Conservation (phyloP, 2,329 filamentous ascomycete species). For the Phyllosticta paracitricarpa region DNA sequence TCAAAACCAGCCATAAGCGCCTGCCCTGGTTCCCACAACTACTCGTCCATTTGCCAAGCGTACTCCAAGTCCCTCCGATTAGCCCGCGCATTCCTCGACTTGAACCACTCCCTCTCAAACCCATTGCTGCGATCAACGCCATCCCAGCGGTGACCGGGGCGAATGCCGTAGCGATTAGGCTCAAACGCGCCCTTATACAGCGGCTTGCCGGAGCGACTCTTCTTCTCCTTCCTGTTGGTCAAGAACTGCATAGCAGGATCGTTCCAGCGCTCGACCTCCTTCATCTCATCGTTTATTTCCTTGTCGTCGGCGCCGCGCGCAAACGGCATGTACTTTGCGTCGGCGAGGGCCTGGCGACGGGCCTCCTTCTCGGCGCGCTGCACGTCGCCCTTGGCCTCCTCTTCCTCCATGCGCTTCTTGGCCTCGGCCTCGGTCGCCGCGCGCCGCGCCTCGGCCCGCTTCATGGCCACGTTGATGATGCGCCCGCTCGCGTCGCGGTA, state of each 20-base stretch:
- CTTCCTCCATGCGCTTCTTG: conserved; percentile 55
- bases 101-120: conserved; percentile 89
- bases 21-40: not conserved
- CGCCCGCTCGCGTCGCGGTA: conserved; percentile 91
- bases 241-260: conserved; percentile 73
- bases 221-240: conserved; percentile 38
- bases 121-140: conserved; percentile 90
- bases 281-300: conserved; percentile 75
- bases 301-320: conserved; percentile 75
- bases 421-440: conserved; percentile 62
- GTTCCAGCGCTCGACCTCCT: conserved; percentile 72
- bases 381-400: conserved; percentile 73
- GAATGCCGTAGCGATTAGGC: conserved; percentile 89
- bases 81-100: conserved; percentile 67
- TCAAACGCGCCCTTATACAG: conserved; percentile 69
- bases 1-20: not conserved
- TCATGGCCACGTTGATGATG: conserved; percentile 89
- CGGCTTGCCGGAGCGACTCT: conserved; percentile 46
- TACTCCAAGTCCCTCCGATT: conserved; percentile 76
- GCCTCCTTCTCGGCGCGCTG: conserved; percentile 60
- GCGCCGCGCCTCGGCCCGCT: conserved; percentile 73
- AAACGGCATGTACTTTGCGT: conserved; percentile 73
- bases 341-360: conserved; percentile 58
- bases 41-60: conserved; percentile 94
- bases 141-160: conserved; percentile 91